These are phyloP conservation scores for Coemansia sp. DNA, from an alignment of 192 early-diverging fungal genomes.

Conservation along the genomic window DNA sequence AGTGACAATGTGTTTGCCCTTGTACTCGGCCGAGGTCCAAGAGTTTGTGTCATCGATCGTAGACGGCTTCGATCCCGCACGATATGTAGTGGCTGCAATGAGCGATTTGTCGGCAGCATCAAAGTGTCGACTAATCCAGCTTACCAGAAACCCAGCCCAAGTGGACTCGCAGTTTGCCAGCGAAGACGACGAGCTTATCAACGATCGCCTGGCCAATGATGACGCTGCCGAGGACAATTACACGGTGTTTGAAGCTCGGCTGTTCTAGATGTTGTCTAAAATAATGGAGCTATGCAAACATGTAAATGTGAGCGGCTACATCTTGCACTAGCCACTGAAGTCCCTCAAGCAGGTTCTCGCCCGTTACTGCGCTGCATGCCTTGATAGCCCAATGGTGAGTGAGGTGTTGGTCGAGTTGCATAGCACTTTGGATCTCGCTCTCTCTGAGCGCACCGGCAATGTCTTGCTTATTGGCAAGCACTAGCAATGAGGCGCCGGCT, in stretches of 20 bases:
- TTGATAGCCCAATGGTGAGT: constrained; percentile 96
- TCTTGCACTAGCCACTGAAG: constrained; percentile 96
- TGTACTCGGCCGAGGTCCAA: constrained; percentile 48
- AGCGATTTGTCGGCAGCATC: neutral
- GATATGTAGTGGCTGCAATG: constrained; percentile 16
- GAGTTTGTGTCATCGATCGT: constrained; percentile 34
- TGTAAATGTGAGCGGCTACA: constrained; percentile 86
- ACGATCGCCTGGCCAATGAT: neutral
- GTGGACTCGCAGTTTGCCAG: constrained; percentile 29
- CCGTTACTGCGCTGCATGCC: constrained; percentile 83
- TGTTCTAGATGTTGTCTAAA: constrained; percentile 8
- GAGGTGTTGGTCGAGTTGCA: constrained; percentile 71
- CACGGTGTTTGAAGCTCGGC: constrained; percentile 31
- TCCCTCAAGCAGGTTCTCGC: constrained; percentile 77
- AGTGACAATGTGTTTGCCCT: constrained; percentile 27
- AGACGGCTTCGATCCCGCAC: constrained; percentile 38
- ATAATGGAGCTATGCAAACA: constrained; percentile 60
- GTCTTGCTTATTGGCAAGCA: constrained; percentile 99
- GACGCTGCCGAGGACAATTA: constrained; percentile 24
- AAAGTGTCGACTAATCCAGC: constrained; percentile 11
- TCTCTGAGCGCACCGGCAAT: constrained; percentile 77
- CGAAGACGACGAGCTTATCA: constrained; percentile 3
- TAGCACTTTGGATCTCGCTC: constrained; percentile 70
- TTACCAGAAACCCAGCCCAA: constrained; percentile 38
- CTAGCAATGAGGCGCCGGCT: constrained; percentile 89